Percentiles rank a stretch among this genome's conserved stretches.
Evolutionary conservation across 1,284 basidiomycete species (phyloP).

Genomic region (Trichosporon inkin): DNA sequence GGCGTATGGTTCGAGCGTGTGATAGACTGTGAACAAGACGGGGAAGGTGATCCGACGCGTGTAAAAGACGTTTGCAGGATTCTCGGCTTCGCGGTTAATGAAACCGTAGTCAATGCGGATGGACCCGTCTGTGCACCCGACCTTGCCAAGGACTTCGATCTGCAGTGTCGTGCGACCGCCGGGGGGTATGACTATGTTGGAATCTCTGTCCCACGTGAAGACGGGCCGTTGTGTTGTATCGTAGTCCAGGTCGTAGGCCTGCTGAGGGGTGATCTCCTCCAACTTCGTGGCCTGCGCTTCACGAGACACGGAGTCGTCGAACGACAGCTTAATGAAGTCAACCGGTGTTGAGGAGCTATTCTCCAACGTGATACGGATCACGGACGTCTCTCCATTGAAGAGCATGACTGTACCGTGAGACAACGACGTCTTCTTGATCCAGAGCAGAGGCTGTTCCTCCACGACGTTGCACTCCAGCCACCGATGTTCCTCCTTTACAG

Average conservation of each 20-base stretch:
- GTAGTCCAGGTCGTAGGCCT: conserved; percentile 86
- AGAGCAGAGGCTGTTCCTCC: conserved; percentile 76
- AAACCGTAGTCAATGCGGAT: conserved; percentile 81
- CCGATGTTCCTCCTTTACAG: conserved; percentile 11
- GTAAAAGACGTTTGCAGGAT: conserved; percentile 56
- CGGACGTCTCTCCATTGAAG: conserved; percentile 77
- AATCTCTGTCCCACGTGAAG: conserved; percentile 64
- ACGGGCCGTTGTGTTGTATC: conserved; percentile 72
- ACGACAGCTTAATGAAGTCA: conserved; percentile 77
- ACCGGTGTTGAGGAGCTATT: conserved; percentile 78
- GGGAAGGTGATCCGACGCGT: conserved; percentile 78
- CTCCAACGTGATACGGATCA: conserved; percentile 75
- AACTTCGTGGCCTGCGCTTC: conserved; percentile 69
- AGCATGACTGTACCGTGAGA: conserved; percentile 89
- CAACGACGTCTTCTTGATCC: conserved; percentile 77
- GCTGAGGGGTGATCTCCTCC: conserved; percentile 70
- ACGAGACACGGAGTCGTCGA: conserved; percentile 80
- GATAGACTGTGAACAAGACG: conserved; percentile 84
- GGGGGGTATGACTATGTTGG: conserved; percentile 59
- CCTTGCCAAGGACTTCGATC: conserved; percentile 77
- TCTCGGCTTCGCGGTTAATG: conserved; percentile 53
- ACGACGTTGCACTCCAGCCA: conserved; percentile 58
- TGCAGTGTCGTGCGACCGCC: conserved; percentile 66
- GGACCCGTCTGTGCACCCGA: conserved; percentile 73
- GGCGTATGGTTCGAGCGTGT: conserved; percentile 76